Evolutionary conservation across 768 basidiomycete species (phyloP), one percentile per base, ranked within the genome.

Genomic region (Tylopilus rubrobrunneus): DNA sequence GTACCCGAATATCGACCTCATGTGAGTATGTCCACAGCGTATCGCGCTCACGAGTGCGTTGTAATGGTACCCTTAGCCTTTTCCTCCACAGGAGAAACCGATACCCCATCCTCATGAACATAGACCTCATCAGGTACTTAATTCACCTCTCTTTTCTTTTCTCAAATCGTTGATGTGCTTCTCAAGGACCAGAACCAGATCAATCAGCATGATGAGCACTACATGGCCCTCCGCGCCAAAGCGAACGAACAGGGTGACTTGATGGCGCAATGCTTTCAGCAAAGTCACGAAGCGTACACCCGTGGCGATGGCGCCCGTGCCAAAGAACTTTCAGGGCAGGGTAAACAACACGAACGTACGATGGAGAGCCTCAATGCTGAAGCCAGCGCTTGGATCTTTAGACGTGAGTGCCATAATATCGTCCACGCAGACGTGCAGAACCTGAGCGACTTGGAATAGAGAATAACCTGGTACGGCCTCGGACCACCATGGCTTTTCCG

Each of bases 371-470:
- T 92, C 56, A 93, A 98, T 67, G 78, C 78, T 54, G 73, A 94
- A 67, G 96, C 95, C 2, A 84, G 86, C 55, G 81, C 86, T 47
- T 96, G 89, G 89, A 95, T 98, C 57, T 98, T 86, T 69, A 59
- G 52, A 61, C 69, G 74, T 57, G 84, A 90, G 81, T 69, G 29
- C 19, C 12, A 34, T 34, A 43, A 25, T 36, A 27, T 40, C 25
- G 44, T 41, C 55, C 2, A n/a, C 25, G 15, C 45, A 25, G 27
- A 29, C 27, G 11, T 34, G 41, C 37, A 55, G 48, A 44, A 46
- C 31, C 46, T 31, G 14, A 11, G 11, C 23, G 34, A 40, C 37
- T 11, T 31, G 48, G 40, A 31, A 46, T 37, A 90, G 89, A 86
- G 68, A 92, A 91, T 61, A 93, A 95, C 73, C 77, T 78, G 73